Conservation (phyloP, 805 yeast species). For the Barnettozyma botsteinii region DNA sequence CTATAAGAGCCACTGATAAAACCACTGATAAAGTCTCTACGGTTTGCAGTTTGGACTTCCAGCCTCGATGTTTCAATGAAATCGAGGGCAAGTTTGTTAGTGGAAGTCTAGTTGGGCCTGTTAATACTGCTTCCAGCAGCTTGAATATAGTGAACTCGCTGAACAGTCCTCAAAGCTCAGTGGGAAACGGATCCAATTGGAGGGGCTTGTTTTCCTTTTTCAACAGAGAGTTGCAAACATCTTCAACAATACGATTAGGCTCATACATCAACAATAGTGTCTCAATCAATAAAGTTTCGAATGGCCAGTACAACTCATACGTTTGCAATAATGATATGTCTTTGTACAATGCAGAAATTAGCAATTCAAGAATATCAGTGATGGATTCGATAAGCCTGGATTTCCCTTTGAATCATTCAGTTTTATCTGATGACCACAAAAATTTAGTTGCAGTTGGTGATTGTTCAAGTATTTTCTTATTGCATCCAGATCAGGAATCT, state of each 20-base stretch:
- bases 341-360: conserved; percentile 59
- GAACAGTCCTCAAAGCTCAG: too few relatives aligned
- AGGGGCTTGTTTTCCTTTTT: conserved; percentile 63
- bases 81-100: conserved; percentile 46
- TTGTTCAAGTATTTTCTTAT: conserved; percentile 54
- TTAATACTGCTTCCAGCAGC: conserved; percentile 15
- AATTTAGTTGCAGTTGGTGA: conserved; percentile 73
- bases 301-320: conserved; percentile 46
- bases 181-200: conserved; percentile 32
- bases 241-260: conserved; percentile 57
- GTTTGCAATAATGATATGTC: conserved; percentile 82
- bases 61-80: conserved; percentile 67
- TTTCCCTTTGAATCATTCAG: conserved; percentile 71
- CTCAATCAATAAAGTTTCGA: conserved; percentile 39
- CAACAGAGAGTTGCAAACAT: conserved; percentile 42
- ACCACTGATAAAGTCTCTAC: conserved; percentile 29
- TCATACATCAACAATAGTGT: conserved; percentile 82
- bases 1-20: conserved; percentile 42
- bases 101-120: conserved; percentile 44
- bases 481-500: conserved; percentile 32
- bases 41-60: conserved; percentile 49
- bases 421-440: conserved; percentile 56
- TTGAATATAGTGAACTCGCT: conserved; percentile 2
- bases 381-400: conserved; percentile 43
- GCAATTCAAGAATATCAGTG: conserved; percentile 40